A percentile compares a stretch with the other conserved stretches of the same genome.
Conservation (phyloP, 306 rosid species). For the Cucumis cinereus region DNA sequence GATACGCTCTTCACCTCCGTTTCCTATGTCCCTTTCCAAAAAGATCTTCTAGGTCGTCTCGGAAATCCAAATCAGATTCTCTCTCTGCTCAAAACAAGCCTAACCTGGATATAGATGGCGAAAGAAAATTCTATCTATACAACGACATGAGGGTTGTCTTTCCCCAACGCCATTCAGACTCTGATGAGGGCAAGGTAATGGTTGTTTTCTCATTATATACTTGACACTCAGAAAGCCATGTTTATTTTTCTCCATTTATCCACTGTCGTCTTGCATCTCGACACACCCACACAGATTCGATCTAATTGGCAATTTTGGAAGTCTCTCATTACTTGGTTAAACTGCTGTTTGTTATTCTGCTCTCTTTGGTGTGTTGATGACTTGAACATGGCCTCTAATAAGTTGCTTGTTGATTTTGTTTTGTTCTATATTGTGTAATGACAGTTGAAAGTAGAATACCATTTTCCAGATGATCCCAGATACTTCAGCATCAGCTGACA, state of each 20-base stretch:
- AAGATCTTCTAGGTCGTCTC: constrained; percentile 34
- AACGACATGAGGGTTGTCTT: constrained; percentile 87
- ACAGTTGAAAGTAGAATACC: constrained; percentile 94
- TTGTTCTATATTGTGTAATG: constrained; percentile 13
- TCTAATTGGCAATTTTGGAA: neutral
- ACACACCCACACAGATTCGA: neutral
- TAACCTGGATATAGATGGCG: constrained; percentile 35
- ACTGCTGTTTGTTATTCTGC: neutral
- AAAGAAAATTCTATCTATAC: constrained; percentile 76
- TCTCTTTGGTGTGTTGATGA: neutral
- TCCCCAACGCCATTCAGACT: constrained; percentile 92
- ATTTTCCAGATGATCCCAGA: constrained; percentile 94
- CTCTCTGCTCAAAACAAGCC: constrained; percentile 31
- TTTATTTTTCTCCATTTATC: neutral
- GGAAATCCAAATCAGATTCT: constrained; percentile 32
- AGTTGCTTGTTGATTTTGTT: neutral
- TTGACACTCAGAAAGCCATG: neutral
- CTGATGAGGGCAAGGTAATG: constrained; percentile 98
- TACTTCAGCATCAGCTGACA: constrained; percentile 75
- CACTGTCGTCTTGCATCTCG: neutral
- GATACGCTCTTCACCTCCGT: constrained; percentile 93
- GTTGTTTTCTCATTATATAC: neutral
- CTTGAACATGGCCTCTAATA: constrained; percentile 12
- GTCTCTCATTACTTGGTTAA: neutral
- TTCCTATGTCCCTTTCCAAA: constrained; percentile 69